Conservation (phyloP, 306 rosid genomes). For the Quercus mongolica region DNA sequence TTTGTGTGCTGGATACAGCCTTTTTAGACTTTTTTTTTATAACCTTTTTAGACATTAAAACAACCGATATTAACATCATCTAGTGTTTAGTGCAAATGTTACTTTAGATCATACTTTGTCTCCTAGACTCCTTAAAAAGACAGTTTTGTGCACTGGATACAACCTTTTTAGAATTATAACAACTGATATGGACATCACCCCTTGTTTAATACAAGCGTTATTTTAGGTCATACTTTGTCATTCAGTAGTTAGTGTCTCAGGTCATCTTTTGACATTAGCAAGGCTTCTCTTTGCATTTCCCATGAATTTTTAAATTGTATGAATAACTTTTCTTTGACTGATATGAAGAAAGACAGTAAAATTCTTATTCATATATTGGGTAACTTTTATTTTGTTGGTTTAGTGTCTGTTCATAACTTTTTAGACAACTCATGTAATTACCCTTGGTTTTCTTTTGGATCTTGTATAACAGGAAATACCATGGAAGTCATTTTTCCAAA, state of each 20-base stretch:
- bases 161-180: neutral
- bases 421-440: neutral
- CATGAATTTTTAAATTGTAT: neutral
- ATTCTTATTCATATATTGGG: neutral
- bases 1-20: no score
- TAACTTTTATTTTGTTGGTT: neutral
- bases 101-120: no score
- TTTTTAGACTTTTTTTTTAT: no score
- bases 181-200: neutral
- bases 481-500: slow-evolving; percentile 80
- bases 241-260: neutral
- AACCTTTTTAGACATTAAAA: no score
- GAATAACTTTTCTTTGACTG: neutral
- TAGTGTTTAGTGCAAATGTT: no score
- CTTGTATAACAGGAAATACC: slow-evolving; percentile 67
- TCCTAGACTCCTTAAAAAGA: no score
- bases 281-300: neutral
- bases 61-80: no score
- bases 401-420: neutral
- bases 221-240: neutral
- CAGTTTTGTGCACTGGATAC: no score
- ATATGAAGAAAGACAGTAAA: neutral
- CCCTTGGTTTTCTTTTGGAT: slow-evolving; percentile 26
- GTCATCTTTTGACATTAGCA: neutral
- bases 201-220: neutral